phyloP scores from a whole-genome alignment of 2,329 filamentous ascomycete genomes.

The Colletotrichum sp. region DNA sequence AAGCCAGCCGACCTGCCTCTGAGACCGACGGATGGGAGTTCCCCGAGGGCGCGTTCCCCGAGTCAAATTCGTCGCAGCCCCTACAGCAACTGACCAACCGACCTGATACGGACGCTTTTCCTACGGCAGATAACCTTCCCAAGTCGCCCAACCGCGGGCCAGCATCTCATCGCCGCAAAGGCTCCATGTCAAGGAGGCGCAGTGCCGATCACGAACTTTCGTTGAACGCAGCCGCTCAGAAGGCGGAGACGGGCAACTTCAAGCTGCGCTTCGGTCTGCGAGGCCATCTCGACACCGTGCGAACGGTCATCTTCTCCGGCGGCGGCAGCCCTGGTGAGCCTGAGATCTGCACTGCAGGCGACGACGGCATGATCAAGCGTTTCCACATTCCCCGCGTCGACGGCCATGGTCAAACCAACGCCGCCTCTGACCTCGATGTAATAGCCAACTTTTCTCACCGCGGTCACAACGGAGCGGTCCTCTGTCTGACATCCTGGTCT shows the following conservation, averaged over 20 bases:
- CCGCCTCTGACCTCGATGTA: conserved; percentile 84
- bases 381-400: conserved; percentile 93
- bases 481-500: conserved; percentile 85
- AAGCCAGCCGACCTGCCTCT: conserved; percentile 36
- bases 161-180: conserved; percentile 78
- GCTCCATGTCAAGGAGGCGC: conserved; percentile 75
- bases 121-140: conserved; percentile 77
- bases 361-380: conserved; percentile 94
- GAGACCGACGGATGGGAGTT: conserved; percentile 91
- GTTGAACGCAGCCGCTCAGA: conserved; percentile 54
- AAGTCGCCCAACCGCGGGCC: conserved; percentile 79
- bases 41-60: conserved; percentile 74
- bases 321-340: conserved; percentile 95
- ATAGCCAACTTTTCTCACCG: conserved; percentile 94
- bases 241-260: conserved; percentile 77
- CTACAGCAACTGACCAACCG: conserved; percentile 60
- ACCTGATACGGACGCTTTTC: conserved; percentile 88
- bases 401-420: conserved; percentile 48
- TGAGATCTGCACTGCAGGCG: conserved; percentile 94
- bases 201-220: conserved; percentile 71
- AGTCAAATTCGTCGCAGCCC: conserved; percentile 51
- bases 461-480: conserved; percentile 89
- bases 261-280: conserved; percentile 91
- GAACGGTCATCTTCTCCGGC: conserved; percentile 94
- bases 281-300: conserved; percentile 91